phyloP scores from a whole-genome alignment of 2,329 filamentous ascomycete genomes.

The Colletotrichum liriopes region DNA sequence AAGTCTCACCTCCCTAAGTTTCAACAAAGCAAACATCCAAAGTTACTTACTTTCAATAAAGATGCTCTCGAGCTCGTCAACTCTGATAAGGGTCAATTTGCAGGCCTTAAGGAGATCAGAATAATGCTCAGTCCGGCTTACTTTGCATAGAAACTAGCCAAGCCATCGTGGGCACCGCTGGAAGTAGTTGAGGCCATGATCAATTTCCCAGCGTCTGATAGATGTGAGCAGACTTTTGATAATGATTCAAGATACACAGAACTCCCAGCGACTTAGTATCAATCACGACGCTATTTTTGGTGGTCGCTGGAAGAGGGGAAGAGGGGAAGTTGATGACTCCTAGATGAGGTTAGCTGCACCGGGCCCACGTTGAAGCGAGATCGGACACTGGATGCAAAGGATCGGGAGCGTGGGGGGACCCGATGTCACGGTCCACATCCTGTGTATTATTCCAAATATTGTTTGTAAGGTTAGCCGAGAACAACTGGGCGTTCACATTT shows the following conservation, averaged over 20 bases:
- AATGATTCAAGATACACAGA: not conserved
- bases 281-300: conserved; percentile 19
- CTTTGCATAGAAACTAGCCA: conserved; percentile 15
- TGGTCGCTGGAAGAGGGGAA: not conserved
- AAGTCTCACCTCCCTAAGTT: not conserved
- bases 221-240: not conserved
- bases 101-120: not conserved
- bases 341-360: not conserved
- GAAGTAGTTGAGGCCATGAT: not conserved
- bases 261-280: not conserved
- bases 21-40: not conserved
- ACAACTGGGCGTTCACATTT: not conserved
- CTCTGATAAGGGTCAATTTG: not conserved
- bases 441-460: not conserved
- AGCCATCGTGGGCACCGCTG: not conserved
- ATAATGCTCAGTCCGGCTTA: not conserved
- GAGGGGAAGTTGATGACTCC: conserved; percentile 33
- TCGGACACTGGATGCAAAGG: conserved; percentile 11
- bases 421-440: not conserved
- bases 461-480: not conserved
- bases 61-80: conserved; percentile 27
- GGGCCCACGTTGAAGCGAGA: conserved; percentile 29
- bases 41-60: conserved; percentile 29
- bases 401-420: not conserved
- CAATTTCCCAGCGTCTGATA: not conserved